A percentile compares a stretch with the other conserved stretches of the same genome.
phyloP scores from a whole-genome alignment of 805 yeast genomes.

The Wickerhamiella kurtzmanii region DNA sequence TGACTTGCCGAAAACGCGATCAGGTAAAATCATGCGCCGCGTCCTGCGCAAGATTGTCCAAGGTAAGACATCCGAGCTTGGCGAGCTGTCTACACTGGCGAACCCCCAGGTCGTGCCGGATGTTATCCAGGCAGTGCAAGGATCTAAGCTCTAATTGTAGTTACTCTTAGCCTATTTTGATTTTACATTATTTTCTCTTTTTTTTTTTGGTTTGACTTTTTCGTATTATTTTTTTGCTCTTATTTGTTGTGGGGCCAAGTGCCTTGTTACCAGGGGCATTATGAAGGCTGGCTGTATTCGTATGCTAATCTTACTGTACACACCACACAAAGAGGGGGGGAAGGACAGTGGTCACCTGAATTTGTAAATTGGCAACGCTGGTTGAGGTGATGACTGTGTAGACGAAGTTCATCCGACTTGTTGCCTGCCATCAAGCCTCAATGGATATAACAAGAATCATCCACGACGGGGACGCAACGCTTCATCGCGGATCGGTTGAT shows the following conservation, averaged over 20 bases:
- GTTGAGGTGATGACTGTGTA: no score
- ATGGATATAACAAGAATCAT: slow-evolving; percentile 6
- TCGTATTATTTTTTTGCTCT: no score
- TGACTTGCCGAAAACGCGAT: slow-evolving; percentile 95
- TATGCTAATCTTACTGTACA: no score
- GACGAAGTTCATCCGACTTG: not conserved
- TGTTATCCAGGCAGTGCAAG: slow-evolving; percentile 48
- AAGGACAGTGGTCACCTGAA: no score
- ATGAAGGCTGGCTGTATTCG: no score
- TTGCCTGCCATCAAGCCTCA: no score
- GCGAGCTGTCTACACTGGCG: slow-evolving; percentile 80
- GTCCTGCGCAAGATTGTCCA: slow-evolving; percentile 83
- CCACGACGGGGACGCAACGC: slow-evolving; percentile 13
- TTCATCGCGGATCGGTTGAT: slow-evolving; percentile 14
- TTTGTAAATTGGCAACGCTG: no score
- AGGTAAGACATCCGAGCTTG: slow-evolving; percentile 84
- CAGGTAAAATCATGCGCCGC: slow-evolving; percentile 98
- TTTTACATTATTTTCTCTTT: not conserved
- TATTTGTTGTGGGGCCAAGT: no score
- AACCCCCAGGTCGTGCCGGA: slow-evolving; percentile 74
- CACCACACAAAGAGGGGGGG: no score
- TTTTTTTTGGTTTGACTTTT: not conserved
- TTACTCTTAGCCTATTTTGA: no score
- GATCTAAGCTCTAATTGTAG: not conserved
- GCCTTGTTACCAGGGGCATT: no score